These are phyloP conservation scores for Psophocarpus tetragonolobus DNA, from an alignment of 306 rosid species.

Conservation along the genomic window DNA sequence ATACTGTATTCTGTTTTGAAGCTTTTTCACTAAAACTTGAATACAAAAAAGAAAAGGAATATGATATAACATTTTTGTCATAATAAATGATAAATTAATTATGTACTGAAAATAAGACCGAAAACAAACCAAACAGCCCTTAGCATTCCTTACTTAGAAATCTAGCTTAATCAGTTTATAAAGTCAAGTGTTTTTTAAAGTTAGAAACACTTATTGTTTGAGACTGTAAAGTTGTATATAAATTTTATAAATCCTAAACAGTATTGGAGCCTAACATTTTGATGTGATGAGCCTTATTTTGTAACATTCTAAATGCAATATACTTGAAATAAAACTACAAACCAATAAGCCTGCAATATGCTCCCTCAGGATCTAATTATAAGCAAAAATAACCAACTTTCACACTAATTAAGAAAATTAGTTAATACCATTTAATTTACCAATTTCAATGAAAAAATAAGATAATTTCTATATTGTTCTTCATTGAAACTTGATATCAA, in stretches of 20 bases:
- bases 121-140: neutral
- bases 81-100: neutral
- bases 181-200: neutral
- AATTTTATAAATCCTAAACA: conserved; percentile 1
- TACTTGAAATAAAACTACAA: neutral
- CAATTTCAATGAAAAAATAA: too few species aligned
- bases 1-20: neutral
- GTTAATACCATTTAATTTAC: too few species aligned
- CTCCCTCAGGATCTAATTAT: too few species aligned
- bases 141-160: conserved; percentile 6
- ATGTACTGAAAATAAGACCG: neutral
- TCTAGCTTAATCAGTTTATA: conserved; percentile 5
- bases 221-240: neutral
- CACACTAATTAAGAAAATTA: too few species aligned
- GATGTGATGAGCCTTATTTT: neutral
- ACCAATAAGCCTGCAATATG: neutral
- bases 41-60: neutral
- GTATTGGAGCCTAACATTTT: neutral
- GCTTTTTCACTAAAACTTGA: neutral
- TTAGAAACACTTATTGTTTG: neutral
- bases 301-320: neutral
- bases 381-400: too few species aligned
- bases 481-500: too few species aligned
- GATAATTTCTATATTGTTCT: too few species aligned
- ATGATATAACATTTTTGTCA: neutral